phyloP scores from a whole-genome alignment of 805 yeast species.

The Candida jianshihensis region DNA sequence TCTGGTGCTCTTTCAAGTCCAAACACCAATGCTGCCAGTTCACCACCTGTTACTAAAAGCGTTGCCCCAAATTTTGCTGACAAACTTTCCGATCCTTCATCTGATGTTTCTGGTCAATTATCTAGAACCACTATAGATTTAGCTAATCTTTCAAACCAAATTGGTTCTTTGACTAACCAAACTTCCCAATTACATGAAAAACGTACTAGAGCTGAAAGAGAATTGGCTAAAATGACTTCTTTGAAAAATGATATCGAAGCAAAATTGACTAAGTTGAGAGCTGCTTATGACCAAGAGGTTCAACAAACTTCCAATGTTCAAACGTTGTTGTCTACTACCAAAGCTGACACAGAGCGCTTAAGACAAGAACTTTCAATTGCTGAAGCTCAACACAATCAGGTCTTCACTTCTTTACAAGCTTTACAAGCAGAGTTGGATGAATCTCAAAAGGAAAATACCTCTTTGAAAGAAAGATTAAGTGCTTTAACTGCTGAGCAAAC shows the following conservation, averaged over 20 bases:
- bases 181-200: conserved; percentile 64
- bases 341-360: conserved; percentile 60
- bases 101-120: conserved; percentile 56
- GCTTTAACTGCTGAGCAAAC: conserved; percentile 58
- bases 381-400: conserved; percentile 71
- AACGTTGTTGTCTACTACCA: conserved; percentile 47
- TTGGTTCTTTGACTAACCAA: conserved; percentile 69
- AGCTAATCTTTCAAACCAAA: conserved; percentile 82
- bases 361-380: conserved; percentile 66
- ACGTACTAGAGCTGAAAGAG: conserved; percentile 69
- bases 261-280: conserved; percentile 60
- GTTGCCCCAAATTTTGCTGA: too few relatives aligned
- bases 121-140: conserved; percentile 78
- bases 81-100: conserved; percentile 42
- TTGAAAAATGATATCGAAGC: conserved; percentile 65
- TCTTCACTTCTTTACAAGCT: conserved; percentile 56
- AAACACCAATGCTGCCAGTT: background rate
- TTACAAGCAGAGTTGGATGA: conserved; percentile 54
- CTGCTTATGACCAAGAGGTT: conserved; percentile 73
- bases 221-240: conserved; percentile 58
- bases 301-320: conserved; percentile 71
- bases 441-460: conserved; percentile 59
- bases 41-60: background rate
- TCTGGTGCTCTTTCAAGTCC: too few relatives aligned
- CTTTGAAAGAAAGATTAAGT: conserved; percentile 63